Evolutionary conservation across 2,329 filamentous ascomycete species (phyloP).

Genomic region (Botryotinia calthae): DNA sequence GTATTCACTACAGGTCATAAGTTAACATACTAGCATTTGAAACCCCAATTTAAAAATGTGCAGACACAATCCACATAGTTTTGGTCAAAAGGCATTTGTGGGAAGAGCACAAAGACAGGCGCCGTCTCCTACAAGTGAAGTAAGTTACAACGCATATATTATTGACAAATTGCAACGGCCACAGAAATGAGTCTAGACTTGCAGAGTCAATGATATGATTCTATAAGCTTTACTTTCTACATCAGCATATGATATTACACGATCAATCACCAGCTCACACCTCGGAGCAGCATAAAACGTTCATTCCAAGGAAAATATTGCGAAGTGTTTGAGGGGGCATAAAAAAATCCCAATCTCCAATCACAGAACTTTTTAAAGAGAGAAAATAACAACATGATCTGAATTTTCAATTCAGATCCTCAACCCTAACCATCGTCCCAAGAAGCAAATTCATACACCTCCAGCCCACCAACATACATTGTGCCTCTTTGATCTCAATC

Average conservation of each 20-base stretch:
- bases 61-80: too few relatives aligned
- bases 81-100: too few relatives aligned
- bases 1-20: too few relatives aligned
- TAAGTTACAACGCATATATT: neutral
- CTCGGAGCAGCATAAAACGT: rapidly evolving
- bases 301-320: neutral
- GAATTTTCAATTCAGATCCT: neutral
- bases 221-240: neutral
- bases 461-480: neutral
- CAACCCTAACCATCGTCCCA: neutral
- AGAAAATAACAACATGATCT: neutral
- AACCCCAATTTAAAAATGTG: too few relatives aligned
- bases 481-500: neutral
- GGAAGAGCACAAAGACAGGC: neutral
- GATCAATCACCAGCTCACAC: neutral
- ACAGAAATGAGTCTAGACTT: neutral
- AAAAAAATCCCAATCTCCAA: neutral
- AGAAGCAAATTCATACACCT: neutral
- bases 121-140: neutral
- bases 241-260: neutral
- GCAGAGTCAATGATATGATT: neutral
- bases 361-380: neutral
- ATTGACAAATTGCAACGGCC: neutral
- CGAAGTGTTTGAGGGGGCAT: neutral
- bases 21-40: too few relatives aligned